A percentile compares a stretch with the other conserved stretches of the same genome.
phyloP scores from a whole-genome alignment of 805 yeast species.

The Candida anglica region DNA sequence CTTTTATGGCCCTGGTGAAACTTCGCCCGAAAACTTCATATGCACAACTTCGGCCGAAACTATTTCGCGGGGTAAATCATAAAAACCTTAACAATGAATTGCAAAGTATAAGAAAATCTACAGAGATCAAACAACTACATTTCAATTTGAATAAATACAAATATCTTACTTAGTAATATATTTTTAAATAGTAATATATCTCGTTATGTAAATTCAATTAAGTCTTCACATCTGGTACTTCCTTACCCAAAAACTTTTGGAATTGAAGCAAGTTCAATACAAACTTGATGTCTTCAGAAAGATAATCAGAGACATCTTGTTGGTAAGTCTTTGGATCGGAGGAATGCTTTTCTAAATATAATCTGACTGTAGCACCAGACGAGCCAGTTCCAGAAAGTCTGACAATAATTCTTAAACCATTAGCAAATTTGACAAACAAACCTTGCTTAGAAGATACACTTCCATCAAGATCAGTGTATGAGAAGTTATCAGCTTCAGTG shows the following conservation, averaged over 20 bases:
- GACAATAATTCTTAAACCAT: conserved; percentile 82
- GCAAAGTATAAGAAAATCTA: too few species aligned
- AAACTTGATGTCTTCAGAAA: conserved; percentile 55
- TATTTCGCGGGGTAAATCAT: too few species aligned
- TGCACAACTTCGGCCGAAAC: too few species aligned
- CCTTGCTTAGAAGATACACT: conserved; percentile 88
- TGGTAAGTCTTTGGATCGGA: conserved; percentile 48
- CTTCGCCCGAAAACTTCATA: too few species aligned
- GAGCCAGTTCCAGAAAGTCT: conserved; percentile 97
- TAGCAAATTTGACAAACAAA: conserved; percentile 71
- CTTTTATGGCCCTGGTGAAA: too few species aligned
- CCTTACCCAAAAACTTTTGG: conserved; percentile 71
- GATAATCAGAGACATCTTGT: conserved; percentile 60
- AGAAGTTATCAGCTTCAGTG: conserved; percentile 78
- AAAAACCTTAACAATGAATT: too few species aligned
- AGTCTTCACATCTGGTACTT: conserved; percentile 86
- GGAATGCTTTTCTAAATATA: conserved; percentile 84
- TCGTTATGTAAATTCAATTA: too few species aligned
- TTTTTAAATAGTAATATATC: too few species aligned
- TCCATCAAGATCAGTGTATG: conserved; percentile 93
- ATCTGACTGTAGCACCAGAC: conserved; percentile 93
- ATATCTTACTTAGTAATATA: too few species aligned
- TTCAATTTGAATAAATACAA: too few species aligned
- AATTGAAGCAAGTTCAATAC: conserved; percentile 70
- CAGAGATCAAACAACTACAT: too few species aligned